Conservation (phyloP, 73 alveolate genomes). For the Paraurostyla sp. region DNA sequence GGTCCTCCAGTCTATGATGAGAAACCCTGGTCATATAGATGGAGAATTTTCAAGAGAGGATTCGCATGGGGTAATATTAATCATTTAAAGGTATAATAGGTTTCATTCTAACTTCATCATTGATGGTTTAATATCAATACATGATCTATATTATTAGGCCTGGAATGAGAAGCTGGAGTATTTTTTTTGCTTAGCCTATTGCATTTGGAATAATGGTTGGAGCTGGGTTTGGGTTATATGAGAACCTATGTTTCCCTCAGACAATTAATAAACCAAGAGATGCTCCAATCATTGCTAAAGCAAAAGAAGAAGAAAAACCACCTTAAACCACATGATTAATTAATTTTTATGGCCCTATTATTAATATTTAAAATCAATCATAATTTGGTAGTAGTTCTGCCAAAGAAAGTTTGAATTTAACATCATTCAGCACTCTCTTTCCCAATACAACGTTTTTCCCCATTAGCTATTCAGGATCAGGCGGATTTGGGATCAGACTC, state of each 20-base stretch:
- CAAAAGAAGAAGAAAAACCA: background rate
- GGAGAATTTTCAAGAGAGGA: conserved; percentile 39
- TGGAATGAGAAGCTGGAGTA: background rate
- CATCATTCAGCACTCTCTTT: conserved; percentile 92
- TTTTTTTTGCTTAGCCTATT: background rate
- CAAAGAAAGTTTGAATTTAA: conserved; percentile 85
- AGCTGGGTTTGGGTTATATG: background rate
- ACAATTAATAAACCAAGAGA: background rate
- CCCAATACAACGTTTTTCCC: conserved; percentile 97
- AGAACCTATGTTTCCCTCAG: background rate
- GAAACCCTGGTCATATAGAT: background rate
- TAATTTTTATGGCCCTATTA: too few species aligned
- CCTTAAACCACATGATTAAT: background rate
- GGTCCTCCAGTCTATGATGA: conserved; percentile 49
- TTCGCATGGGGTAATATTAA: conserved; percentile 32
- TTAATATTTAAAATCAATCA: conserved; percentile 54
- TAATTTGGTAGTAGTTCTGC: conserved; percentile 77
- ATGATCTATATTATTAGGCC: background rate
- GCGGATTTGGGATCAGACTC: conserved; percentile 95
- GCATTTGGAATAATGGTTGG: background rate
- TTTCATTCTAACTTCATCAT: background rate
- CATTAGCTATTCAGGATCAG: conserved; percentile 94
- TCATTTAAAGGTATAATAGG: background rate
- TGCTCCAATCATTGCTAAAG: background rate
- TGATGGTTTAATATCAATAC: background rate